phyloP scores from a whole-genome alignment of 345 rosid genomes.

The Rhizophora apiculata region DNA sequence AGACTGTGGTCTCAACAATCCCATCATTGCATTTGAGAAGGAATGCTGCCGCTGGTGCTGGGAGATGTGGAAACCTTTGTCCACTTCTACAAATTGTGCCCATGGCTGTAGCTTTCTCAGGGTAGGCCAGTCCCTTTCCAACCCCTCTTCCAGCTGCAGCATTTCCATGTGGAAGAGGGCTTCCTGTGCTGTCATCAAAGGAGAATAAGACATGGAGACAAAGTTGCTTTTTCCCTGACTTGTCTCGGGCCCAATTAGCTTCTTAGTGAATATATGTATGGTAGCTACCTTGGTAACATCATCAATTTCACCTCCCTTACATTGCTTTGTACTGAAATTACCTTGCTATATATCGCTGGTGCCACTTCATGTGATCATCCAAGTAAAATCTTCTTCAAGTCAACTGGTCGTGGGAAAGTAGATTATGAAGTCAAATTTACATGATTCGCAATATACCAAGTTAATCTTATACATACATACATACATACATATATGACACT shows the following conservation, averaged over 20 bases:
- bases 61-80: constrained; percentile 9
- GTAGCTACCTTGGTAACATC: no score
- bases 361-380: no score
- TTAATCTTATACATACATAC: no score
- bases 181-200: constrained; percentile 12
- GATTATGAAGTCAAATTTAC: no score
- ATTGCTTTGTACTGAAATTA: no score
- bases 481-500: no score
- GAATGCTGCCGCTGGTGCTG: background rate
- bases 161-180: constrained; percentile 13
- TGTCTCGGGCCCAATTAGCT: background rate
- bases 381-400: no score
- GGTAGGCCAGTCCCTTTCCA: constrained; percentile 14
- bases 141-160: background rate
- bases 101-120: constrained; percentile 8
- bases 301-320: background rate
- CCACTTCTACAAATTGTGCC: background rate
- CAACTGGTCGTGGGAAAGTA: no score
- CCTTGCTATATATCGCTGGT: no score
- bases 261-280: background rate
- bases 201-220: constrained; percentile 9
- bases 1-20: background rate
- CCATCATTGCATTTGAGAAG: constrained; percentile 6
- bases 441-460: no score
- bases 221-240: background rate